A percentile compares a stretch with the other conserved stretches of the same genome.
phyloP scores from a whole-genome alignment of 805 yeast species.

The Wickerhamia fluorescens region DNA sequence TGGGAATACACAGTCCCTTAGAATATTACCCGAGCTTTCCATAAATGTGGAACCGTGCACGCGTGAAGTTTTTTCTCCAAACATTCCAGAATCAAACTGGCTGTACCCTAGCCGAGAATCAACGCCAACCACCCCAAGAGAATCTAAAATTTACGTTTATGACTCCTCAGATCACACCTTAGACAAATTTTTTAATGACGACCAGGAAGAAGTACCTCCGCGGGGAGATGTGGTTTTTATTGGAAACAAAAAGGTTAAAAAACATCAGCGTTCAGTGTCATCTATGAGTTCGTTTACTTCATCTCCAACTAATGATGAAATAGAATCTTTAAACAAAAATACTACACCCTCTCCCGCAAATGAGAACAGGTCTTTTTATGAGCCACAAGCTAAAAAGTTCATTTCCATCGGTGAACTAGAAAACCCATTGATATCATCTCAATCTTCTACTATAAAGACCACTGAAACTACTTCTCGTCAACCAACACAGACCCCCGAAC shows the following conservation, averaged over 20 bases:
- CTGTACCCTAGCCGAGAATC: slow-evolving; percentile 1
- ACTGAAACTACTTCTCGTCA: too few species aligned
- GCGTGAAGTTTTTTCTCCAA: too few species aligned
- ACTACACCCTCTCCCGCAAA: too few species aligned
- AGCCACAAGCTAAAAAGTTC: too few species aligned
- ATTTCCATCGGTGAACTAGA: too few species aligned
- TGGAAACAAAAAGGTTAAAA: slow-evolving; percentile 8
- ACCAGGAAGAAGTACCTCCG: slow-evolving; percentile 17
- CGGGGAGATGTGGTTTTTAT: slow-evolving; percentile 15
- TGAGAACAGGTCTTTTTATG: too few species aligned
- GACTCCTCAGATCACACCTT: slow-evolving; percentile 8
- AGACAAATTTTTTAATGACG: slow-evolving; percentile 12
- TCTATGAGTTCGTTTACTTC: slow-evolving; percentile 15
- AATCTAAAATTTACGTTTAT: slow-evolving; percentile 4
- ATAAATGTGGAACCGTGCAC: too few species aligned
- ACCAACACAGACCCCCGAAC: too few species aligned
- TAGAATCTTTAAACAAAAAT: slow-evolving; percentile 2
- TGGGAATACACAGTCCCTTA: too few species aligned
- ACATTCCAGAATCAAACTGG: slow-evolving; percentile 1
- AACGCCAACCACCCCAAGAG: slow-evolving; percentile 3
- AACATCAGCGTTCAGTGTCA: slow-evolving; percentile 11
- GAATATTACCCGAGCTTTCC: too few species aligned
- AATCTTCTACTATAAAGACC: too few species aligned
- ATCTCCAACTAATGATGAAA: background rate
- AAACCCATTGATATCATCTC: too few species aligned